Evolutionary conservation across 352 stramenopile genomes (phyloP), one percentile per base, ranked within the genome.

Genomic region (Phytophthora cajani): DNA sequence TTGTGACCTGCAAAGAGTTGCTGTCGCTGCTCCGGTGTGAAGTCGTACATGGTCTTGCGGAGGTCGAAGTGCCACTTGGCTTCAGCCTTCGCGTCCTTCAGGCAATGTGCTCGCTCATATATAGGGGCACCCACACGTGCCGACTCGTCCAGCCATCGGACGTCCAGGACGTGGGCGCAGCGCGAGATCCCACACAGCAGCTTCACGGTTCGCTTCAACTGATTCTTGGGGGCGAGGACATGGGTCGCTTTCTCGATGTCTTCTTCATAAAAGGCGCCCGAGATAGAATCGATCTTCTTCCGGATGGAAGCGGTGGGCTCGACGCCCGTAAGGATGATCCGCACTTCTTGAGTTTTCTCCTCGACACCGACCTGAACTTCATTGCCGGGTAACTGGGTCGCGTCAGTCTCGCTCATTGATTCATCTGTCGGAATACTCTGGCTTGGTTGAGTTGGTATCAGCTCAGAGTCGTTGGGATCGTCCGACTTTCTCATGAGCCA

Each of bases 161-260:
- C 75, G 27, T 87, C 80, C 32, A 88, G n/a, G n/a, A 90, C 79
- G 55, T 90, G 82, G 8, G 57, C 47, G 42, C 82, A 85, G 23
- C 72, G 71, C 3, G 82, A 86, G n/a, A 90, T 83, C 5, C 80
- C 82, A 21, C 82, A 88, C 46, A 90, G 68, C 32, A 90, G 44
- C 61, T 90, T 90, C 25, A 90, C 82, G 1, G 82, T 90, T 30
- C 81, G 74, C 54, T 89, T 89, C 14, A 89, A 42, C 42, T 82
- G 60, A 32, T 77, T 68, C n/a, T 69, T 71, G 1, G 78, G 79
- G 46, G 75, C 81, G 23, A 89, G 63, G 44, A 89, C 47, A 51
- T 89, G 81, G 25, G 77, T 89, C 38, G 75, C 81, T 21, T 74
- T 73, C 14, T 82, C 67, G 38, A 89, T 66, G 9, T 82, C 66